Evolutionary conservation across 495 filamentous ascomycete species (phyloP).

Genomic region (Bacidia rubella): DNA sequence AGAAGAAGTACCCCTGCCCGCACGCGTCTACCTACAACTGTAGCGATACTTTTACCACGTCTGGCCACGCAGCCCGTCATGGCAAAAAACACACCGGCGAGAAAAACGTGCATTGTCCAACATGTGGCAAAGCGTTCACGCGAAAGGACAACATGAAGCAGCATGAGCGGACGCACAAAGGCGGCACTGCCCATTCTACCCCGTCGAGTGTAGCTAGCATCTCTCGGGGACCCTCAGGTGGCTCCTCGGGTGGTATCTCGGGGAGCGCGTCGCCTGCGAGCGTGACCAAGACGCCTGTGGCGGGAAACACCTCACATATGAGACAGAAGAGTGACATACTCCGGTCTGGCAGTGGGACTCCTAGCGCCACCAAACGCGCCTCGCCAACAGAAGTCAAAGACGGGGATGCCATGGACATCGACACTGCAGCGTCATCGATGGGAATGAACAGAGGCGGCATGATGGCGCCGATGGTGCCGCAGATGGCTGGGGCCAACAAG

Average conservation of each 20-base stretch:
- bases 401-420: slow-evolving; percentile 11
- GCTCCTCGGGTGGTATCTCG: not conserved
- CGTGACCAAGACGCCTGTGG: not conserved
- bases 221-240: not conserved
- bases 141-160: slow-evolving; percentile 99
- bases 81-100: slow-evolving; percentile 94
- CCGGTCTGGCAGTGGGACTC: not conserved
- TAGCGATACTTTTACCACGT: slow-evolving; percentile 82
- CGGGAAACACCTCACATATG: not conserved
- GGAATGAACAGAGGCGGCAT: not conserved
- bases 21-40: slow-evolving; percentile 53
- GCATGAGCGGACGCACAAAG: slow-evolving; percentile 74
- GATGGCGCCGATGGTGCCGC: not conserved
- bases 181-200: not conserved
- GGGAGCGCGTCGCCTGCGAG: slow-evolving; percentile 6
- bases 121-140: slow-evolving; percentile 88
- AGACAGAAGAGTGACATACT: not conserved
- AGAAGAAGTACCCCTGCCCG: slow-evolving; percentile 44
- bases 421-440: not conserved
- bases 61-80: slow-evolving; percentile 89
- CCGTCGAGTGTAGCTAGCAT: not conserved
- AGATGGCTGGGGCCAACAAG: not conserved
- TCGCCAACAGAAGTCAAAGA: too few species aligned
- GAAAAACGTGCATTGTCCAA: slow-evolving; percentile 81
- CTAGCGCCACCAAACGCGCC: not conserved